Evolutionary conservation across 176 grass and related monocot genomes (phyloP).

Genomic region (Aechmea fasciata): DNA sequence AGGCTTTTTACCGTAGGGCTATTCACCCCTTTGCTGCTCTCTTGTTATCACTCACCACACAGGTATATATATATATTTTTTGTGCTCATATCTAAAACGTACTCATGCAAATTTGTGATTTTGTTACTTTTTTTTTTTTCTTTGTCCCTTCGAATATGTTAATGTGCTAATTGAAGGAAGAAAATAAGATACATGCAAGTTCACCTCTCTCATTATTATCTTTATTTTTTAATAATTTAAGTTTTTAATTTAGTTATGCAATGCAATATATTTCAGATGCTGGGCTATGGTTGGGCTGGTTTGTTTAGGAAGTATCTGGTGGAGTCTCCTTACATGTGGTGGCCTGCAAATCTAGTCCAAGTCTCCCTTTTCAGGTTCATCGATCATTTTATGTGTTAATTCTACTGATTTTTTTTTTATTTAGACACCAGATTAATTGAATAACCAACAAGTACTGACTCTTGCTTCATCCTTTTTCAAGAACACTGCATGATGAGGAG

Average conservation of each 20-base stretch:
- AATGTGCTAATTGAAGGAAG: no score
- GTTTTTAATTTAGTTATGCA: background rate
- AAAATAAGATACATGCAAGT: no score
- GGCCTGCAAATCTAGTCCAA: constrained; percentile 41
- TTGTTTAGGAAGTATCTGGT: constrained; percentile 39
- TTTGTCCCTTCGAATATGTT: no score
- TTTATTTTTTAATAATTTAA: background rate
- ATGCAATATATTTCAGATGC: constrained; percentile 15
- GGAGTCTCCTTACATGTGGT: constrained; percentile 41
- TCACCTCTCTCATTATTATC: no score
- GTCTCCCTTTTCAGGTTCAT: constrained; percentile 38
- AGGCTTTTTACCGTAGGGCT: background rate
- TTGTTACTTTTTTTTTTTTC: no score
- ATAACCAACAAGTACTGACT: background rate
- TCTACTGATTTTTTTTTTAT: no score
- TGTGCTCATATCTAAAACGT: no score
- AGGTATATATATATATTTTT: no score
- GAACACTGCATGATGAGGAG: constrained; percentile 20
- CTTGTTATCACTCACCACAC: background rate
- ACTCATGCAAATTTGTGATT: no score
- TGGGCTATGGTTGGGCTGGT: constrained; percentile 43
- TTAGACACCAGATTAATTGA: no score
- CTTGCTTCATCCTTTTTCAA: background rate
- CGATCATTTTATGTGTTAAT: no score
- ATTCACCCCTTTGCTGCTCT: background rate